Percentiles rank a stretch among this genome's conserved stretches.
phyloP scores from a whole-genome alignment of 2,329 filamentous ascomycete genomes.

The Ceratocystis diversiconidia region DNA sequence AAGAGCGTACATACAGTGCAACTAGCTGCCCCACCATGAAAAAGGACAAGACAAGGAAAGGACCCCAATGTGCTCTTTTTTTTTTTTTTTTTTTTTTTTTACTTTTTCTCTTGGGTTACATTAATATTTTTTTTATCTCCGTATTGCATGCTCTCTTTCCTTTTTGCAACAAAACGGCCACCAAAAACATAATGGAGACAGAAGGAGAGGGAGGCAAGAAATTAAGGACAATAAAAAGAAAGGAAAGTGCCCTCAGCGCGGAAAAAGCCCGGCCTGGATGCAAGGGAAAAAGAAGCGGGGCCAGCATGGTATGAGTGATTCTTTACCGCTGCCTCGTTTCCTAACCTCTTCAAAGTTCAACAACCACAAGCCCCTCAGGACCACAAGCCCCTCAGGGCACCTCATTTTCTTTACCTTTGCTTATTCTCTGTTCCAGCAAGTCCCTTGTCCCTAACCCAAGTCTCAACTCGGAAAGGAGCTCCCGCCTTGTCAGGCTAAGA shows the following conservation, averaged over 20 bases:
- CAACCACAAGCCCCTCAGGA: too few relatives aligned
- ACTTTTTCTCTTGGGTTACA: neutral
- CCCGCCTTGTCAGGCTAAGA: constrained; percentile 2
- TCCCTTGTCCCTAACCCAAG: neutral
- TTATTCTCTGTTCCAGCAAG: too few relatives aligned
- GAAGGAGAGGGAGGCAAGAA: too few relatives aligned
- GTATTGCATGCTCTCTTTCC: neutral
- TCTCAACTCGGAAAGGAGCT: neutral
- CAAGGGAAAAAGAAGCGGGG: too few relatives aligned
- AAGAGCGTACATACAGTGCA: too few relatives aligned
- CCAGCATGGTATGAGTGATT: neutral
- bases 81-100: neutral
- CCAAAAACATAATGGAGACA: too few relatives aligned
- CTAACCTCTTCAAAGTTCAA: neutral
- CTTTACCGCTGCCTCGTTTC: neutral
- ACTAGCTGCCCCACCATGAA: too few relatives aligned
- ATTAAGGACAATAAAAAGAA: too few relatives aligned
- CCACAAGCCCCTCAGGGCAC: too few relatives aligned
- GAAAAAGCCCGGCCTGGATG: too few relatives aligned
- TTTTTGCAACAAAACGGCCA: neutral
- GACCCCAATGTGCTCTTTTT: neutral
- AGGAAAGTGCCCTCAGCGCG: too few relatives aligned
- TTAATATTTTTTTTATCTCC: neutral
- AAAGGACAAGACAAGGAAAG: neutral
- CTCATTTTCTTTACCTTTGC: too few relatives aligned